Base-by-base conservation (phyloP, 495 filamentous ascomycete species). In the Elasticomyces elasticus region DNA sequence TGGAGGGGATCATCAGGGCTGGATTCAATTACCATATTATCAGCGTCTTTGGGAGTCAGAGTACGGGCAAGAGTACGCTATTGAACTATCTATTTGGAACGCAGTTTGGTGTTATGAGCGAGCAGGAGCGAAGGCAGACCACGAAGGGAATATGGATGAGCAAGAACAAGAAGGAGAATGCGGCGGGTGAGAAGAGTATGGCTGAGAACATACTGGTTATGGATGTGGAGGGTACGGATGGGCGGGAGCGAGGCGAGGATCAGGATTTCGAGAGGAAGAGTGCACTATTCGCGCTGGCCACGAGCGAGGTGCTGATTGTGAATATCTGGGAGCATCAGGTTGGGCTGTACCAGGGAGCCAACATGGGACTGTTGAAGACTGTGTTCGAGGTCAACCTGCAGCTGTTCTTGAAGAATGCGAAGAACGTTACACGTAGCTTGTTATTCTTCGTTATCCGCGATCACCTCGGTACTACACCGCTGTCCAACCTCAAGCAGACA, bases 271-370 rank as follows among this genome's bases (percentile, higher is more conserved):
- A 98, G 76, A 79, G 92, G 61, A 98, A 98, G 72, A 94, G 87
- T 68, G 92, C 92, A 27, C 78, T 98, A 17, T 98, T 98, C 68
- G 92, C 92, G 17, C 76, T 98, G 62, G 92, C 92, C 37, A 98
- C 92, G 24, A 96, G 91, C 71, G 92, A 98, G 74, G 92, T 98
- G 47, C 76, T 98, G 55, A 94, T 98, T 66, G 86, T 98, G 66
- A 98, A 98, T 63, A 90, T 98, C 56, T 98, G 92, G 92, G 92
- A 98, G 71, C 90, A 95, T 69, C 92, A 98, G 69, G 92, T 98
- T 46, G 92, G 92, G 20, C 69, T 98, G 64, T 98, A 98, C 64
- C 92, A 98, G 71, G 92, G 92, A 49, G 92, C 92, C 54, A 98
- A 98, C 69, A 98, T 98, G 92, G 92, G 92, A 1, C 67, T 98